These are phyloP conservation scores for Nectriaceae sp. DNA, from an alignment of 2,329 filamentous ascomycete genomes.

Conservation along the genomic window DNA sequence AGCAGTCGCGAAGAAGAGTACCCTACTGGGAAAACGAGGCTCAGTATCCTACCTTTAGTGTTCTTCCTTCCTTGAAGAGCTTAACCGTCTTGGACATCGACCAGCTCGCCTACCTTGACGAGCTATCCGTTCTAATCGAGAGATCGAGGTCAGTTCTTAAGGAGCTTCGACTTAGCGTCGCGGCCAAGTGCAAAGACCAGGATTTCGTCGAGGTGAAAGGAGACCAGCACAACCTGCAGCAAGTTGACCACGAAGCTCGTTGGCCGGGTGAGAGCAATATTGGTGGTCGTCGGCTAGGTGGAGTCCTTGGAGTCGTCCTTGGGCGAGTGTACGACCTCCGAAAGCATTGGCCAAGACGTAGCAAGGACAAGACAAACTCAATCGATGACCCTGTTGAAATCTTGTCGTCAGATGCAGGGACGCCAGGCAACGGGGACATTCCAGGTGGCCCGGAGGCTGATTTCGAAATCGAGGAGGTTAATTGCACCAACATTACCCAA, in stretches of 20 bases:
- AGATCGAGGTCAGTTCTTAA: slow-evolving; percentile 9
- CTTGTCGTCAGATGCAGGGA: neutral
- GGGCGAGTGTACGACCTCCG: slow-evolving; percentile 14
- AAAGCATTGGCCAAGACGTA: slow-evolving; percentile 6
- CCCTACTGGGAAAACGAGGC: slow-evolving; percentile 7
- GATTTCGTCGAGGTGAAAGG: slow-evolving; percentile 13
- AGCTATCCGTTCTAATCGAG: slow-evolving; percentile 15
- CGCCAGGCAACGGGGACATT: neutral
- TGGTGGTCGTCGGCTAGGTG: slow-evolving; percentile 10
- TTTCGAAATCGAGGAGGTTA: neutral
- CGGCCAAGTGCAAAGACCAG: slow-evolving; percentile 5
- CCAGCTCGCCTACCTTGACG: slow-evolving; percentile 12
- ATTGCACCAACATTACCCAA: neutral
- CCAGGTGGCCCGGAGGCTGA: neutral
- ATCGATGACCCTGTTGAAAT: neutral
- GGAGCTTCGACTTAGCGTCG: slow-evolving; percentile 13
- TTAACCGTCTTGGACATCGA: slow-evolving; percentile 13
- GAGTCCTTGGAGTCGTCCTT: slow-evolving; percentile 15
- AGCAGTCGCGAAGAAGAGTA: slow-evolving; percentile 5
- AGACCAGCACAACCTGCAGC: slow-evolving; percentile 6
- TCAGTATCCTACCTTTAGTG: slow-evolving; percentile 14
- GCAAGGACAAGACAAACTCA: slow-evolving; percentile 1
- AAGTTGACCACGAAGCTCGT: slow-evolving; percentile 12
- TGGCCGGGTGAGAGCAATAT: slow-evolving; percentile 16
- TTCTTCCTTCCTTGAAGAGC: slow-evolving; percentile 13